Evolutionary conservation across 768 basidiomycete genomes (phyloP), one percentile per base, ranked within the genome.

Genomic region (Leccinum uliginosum): DNA sequence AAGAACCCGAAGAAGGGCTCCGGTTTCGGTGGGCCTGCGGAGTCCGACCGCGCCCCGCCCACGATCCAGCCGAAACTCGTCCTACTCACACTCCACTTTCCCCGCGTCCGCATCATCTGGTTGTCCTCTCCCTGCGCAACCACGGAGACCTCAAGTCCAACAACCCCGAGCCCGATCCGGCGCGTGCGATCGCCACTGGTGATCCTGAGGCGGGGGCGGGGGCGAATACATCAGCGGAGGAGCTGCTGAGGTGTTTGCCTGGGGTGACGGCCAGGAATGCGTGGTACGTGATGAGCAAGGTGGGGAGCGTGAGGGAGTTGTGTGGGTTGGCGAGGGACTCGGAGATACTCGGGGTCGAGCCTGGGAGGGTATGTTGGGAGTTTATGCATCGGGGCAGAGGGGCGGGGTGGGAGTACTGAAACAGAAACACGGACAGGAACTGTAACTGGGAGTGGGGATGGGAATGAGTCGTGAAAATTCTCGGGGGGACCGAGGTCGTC

Each of bases 41-140:
- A 67, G 38, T 21, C 62, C 17, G 72, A 73, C 21, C 63, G 74
- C 50, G 62, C 82, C 70, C 40, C 77, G 1, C 78, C 83, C 15
- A 77, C 83, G 45, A 78, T 98, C 19, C 96, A 98, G 71, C 85
- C 90, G 17, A 97, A 97, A 65, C 82, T 99, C 34, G 92, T 91
- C 27, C 80, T 98, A 15, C 83, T 99, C 6, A 87, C 89, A 0
- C 82, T 98, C 26, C 79, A 89, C 7, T 98, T 98, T 69, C 97
- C 95, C 0, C 87, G 91, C 14, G 75, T 99, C 3, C 86, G 93
- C 45, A 90, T 98, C 66, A 91, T 99, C 69, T 98, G 97, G 97
- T 94, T 94, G 0, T 94, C 94, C 2, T 98, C 95, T 1, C 92
- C 97, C 0, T 91, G 93, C 66, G 89, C 90, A 19, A 94, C 93